Evolutionary conservation across 106 monocot genomes (phyloP).

Genomic region (Allium fistulosum): DNA sequence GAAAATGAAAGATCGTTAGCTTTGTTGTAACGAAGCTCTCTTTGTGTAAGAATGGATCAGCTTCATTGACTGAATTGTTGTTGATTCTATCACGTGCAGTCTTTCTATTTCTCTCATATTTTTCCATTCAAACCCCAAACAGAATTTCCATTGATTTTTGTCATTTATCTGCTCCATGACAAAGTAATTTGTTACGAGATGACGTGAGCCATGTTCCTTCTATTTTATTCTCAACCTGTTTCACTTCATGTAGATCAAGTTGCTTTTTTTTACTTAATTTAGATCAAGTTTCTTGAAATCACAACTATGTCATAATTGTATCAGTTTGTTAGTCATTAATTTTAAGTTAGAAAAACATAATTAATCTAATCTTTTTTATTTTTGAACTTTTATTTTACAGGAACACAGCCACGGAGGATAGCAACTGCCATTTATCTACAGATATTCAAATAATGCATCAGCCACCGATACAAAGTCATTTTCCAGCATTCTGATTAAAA

Average conservation of each 20-base stretch:
- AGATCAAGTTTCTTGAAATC: neutral
- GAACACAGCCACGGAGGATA: neutral
- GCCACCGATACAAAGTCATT: constrained; percentile 10
- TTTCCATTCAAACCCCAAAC: constrained; percentile 1
- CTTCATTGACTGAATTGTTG: neutral
- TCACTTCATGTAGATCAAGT: neutral
- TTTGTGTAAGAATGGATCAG: neutral
- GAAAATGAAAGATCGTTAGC: neutral
- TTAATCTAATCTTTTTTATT: neutral
- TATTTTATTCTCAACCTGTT: neutral
- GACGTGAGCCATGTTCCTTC: neutral
- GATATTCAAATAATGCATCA: constrained; percentile 16
- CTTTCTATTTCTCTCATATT: neutral
- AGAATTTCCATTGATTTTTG: neutral
- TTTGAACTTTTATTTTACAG: neutral
- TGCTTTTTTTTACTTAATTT: neutral
- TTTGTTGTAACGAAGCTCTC: neutral
- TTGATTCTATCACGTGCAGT: neutral
- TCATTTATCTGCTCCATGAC: neutral
- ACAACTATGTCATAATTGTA: neutral
- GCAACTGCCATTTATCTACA: neutral
- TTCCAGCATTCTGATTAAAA: constrained; percentile 12
- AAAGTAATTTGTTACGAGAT: neutral
- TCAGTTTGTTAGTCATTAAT: neutral
- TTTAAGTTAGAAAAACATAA: neutral